These are phyloP conservation scores for Huntiella bhutanensis DNA, from an alignment of 2,329 filamentous ascomycete species.

Conservation along the genomic window DNA sequence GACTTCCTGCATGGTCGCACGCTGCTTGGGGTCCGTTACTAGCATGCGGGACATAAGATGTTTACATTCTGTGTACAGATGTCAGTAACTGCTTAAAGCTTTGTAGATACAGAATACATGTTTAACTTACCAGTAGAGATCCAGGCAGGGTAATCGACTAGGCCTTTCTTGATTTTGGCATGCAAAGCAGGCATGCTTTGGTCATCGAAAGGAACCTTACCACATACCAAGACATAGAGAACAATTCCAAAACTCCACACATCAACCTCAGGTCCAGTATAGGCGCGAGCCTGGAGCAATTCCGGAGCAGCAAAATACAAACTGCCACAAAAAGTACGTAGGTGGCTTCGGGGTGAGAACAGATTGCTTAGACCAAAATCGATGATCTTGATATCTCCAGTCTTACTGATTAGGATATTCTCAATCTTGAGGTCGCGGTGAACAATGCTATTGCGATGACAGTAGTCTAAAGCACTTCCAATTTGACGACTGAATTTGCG, in stretches of 20 bases:
- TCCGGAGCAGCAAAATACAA: conserved; percentile 95
- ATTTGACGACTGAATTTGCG: conserved; percentile 96
- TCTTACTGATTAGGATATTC: conserved; percentile 98
- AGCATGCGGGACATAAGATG: conserved; percentile 88
- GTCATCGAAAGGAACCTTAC: conserved; percentile 96
- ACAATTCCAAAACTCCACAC: conserved; percentile 99
- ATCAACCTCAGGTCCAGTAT: conserved; percentile 91
- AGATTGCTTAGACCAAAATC: conserved; percentile 96
- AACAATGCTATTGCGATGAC: conserved; percentile 93
- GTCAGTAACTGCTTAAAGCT: conserved; percentile 1
- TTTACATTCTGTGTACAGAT: conserved; percentile 53
- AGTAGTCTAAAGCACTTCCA: conserved; percentile 89
- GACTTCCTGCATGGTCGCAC: conserved; percentile 76
- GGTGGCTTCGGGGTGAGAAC: conserved; percentile 64
- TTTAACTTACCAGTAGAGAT: conserved; percentile 58
- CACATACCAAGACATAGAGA: conserved; percentile 88
- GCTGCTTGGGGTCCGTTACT: conserved; percentile 75
- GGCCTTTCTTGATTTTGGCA: conserved; percentile 94
- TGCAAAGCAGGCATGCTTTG: conserved; percentile 98
- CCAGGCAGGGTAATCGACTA: conserved; percentile 91
- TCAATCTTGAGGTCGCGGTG: conserved; percentile 97
- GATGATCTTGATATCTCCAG: conserved; percentile 97
- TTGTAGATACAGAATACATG: not conserved
- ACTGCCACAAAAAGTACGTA: conserved; percentile 96
- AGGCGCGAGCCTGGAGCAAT: conserved; percentile 78